Evolutionary conservation across 2,329 filamentous ascomycete species (phyloP), one percentile per base, ranked within the genome.

Genomic region (Pezicula neosporulosa): DNA sequence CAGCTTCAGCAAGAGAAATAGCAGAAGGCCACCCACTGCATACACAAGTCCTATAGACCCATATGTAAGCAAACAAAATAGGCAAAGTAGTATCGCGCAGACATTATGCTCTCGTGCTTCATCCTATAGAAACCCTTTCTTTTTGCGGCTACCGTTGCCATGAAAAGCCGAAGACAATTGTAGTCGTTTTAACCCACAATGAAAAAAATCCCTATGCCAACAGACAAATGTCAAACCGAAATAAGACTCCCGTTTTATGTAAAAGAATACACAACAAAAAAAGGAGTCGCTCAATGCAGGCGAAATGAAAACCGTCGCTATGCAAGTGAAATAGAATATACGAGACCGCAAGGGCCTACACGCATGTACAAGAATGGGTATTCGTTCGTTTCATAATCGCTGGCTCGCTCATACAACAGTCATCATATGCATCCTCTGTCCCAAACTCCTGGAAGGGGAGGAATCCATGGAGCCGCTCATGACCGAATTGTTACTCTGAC

Each of bases 391-490:
- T 44, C 45, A 37, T 30, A 38, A 44, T 21, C 30, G 45, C 6
- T 19, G 30, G 13, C 9, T 24, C 33, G 16, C 45, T 65, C 55
- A 66, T 18, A 71, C 77, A 54, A 85, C 82, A 39, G 80, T 84
- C 82, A 86, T 85, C 73, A 85, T 76, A 63, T 83, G 81, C 72
- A 85, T 76, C 51, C 81, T 75, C 58, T 74, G 75, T 49, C 70
- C 71, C 37, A 83, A 67, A 48, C 71, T 71, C 44, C 74, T 74
- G 4, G 77, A 72, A 4, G 80, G 73, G 2, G 81, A 80, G 35
- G 76, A 73, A 41, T 81, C 76, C 18, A 80, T 70, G 13, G 82
- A 78, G 15, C 72, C 68, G 48, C 75, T 75, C 48, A 79, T 67
- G 2, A 77, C 69, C 2, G 81, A 77, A 55, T 74, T 81, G 58